Percentiles rank a stretch among this genome's conserved stretches.
These are phyloP conservation scores for Podospora pseudopauciseta DNA, from an alignment of 495 filamentous ascomycete genomes.

Conservation along the genomic window DNA sequence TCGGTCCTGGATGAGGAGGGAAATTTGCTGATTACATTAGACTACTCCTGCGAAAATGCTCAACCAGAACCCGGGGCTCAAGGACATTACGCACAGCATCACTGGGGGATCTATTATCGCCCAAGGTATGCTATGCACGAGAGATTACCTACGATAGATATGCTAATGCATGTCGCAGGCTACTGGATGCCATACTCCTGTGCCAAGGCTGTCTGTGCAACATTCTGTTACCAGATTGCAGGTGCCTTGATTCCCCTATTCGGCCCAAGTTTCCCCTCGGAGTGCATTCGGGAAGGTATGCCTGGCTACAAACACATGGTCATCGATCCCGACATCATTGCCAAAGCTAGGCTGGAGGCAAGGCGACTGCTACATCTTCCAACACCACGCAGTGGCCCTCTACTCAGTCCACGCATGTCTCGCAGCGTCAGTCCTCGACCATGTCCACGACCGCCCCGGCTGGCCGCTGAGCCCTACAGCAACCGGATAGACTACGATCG, in stretches of 20 bases:
- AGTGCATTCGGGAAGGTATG: constrained; percentile 60
- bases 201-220: constrained; percentile 77
- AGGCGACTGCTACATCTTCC: constrained; percentile 29
- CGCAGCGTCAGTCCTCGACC: constrained; percentile 21
- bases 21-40: constrained; percentile 39
- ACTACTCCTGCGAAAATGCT: constrained; percentile 82
- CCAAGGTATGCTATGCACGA: constrained; percentile 61
- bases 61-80: constrained; percentile 72
- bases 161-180: constrained; percentile 49
- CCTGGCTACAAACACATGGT: constrained; percentile 61
- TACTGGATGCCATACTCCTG: constrained; percentile 95
- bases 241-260: constrained; percentile 84
- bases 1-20: not conserved
- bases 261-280: constrained; percentile 68
- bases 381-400: constrained; percentile 1
- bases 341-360: constrained; percentile 51
- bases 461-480: constrained; percentile 7
- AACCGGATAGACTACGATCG: constrained; percentile 14
- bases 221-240: constrained; percentile 83
- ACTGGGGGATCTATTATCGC: constrained; percentile 85
- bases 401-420: constrained; percentile 8
- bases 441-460: constrained; percentile 6
- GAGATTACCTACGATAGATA: not conserved
- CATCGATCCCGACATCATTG: constrained; percentile 61
- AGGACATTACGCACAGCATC: constrained; percentile 86